These are phyloP conservation scores for Leccinum longicurvipes DNA, from an alignment of 768 basidiomycete genomes.

Conservation along the genomic window DNA sequence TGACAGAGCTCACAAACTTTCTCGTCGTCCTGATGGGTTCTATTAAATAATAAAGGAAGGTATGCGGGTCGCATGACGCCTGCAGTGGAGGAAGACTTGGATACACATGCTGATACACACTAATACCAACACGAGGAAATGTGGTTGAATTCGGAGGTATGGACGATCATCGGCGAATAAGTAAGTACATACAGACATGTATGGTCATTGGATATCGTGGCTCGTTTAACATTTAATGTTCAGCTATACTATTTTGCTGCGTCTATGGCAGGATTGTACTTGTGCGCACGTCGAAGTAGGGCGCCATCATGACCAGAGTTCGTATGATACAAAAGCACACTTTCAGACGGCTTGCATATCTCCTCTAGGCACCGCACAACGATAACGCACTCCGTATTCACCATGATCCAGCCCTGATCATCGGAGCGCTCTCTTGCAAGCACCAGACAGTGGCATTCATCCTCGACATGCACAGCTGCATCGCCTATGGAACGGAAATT, in stretches of 20 bases:
- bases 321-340: constrained; percentile 5
- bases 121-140: too few species aligned
- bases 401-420: constrained; percentile 12
- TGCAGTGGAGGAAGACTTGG: too few species aligned
- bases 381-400: constrained; percentile 16
- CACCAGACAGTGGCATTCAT: constrained; percentile 11
- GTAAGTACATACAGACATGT: background rate
- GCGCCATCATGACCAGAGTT: background rate
- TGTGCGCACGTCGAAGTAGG: background rate
- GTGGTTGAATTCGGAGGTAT: background rate
- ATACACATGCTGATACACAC: too few species aligned
- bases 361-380: constrained; percentile 10
- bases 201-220: background rate
- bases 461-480: background rate
- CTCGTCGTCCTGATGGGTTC: too few species aligned
- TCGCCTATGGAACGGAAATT: constrained; percentile 2
- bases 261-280: constrained; percentile 1
- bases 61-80: too few species aligned
- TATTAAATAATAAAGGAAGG: too few species aligned
- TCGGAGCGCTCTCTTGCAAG: constrained; percentile 4
- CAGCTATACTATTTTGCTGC: background rate
- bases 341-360: background rate
- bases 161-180: too few species aligned
- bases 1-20: too few species aligned
- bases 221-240: background rate